Conservation (phyloP, 306 rosid species). For the Senna siamea region DNA sequence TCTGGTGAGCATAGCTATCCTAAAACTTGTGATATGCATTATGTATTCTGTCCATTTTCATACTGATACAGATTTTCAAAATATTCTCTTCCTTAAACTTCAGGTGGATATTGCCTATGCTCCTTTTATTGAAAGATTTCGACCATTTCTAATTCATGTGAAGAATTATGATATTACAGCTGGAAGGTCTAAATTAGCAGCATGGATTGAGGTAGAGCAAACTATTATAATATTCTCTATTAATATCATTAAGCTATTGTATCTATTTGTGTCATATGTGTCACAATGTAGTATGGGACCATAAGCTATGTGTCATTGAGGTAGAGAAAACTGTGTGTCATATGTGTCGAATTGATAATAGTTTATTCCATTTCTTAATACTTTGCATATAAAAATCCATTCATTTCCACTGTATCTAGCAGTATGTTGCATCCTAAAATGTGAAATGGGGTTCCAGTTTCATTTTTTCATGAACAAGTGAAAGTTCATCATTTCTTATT, state of each 20-base stretch:
- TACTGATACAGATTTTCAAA: not conserved
- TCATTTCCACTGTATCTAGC: not conserved
- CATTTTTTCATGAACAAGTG: too few relatives aligned
- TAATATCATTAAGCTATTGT: not conserved
- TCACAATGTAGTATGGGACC: not conserved
- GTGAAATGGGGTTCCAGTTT: not conserved
- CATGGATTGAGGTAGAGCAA: constrained; percentile 69
- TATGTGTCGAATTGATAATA: not conserved
- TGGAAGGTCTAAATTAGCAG: constrained; percentile 71
- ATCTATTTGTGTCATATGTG: not conserved
- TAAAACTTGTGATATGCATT: not conserved
- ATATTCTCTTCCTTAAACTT: constrained; percentile 30
- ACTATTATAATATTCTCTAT: not conserved
- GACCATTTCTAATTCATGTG: constrained; percentile 58
- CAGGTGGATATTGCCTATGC: constrained; percentile 92
- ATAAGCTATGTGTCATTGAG: too few relatives aligned
- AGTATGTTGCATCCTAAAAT: not conserved
- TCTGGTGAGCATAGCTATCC: constrained; percentile 49
- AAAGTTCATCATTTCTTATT: too few relatives aligned
- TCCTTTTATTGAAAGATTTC: constrained; percentile 85
- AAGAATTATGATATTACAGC: constrained; percentile 64
- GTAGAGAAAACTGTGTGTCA: not conserved
- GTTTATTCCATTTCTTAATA: not conserved
- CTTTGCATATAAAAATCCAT: not conserved
- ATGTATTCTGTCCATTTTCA: not conserved